These are phyloP conservation scores for Lepidium sativum DNA, from an alignment of 345 rosid genomes.

Conservation along the genomic window DNA sequence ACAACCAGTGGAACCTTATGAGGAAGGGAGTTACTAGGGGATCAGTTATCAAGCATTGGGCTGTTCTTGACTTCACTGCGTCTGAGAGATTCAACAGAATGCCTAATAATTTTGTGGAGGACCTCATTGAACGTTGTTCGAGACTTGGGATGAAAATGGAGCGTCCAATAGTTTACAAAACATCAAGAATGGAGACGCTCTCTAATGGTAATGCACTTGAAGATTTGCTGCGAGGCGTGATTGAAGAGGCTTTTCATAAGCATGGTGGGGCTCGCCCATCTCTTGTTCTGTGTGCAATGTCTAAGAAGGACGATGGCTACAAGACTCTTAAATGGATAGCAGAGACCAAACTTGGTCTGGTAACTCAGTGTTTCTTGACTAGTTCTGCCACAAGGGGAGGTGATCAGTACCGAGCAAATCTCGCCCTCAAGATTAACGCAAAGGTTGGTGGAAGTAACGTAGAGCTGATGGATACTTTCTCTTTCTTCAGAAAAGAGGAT, in stretches of 20 bases:
- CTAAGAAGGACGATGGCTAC: conserved; percentile 53
- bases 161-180: conserved; percentile 26
- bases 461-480: conserved; percentile 52
- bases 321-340: conserved; percentile 76
- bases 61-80: conserved; percentile 56
- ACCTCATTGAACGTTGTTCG: conserved; percentile 37
- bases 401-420: conserved; percentile 69
- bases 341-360: conserved; percentile 68
- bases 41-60: conserved; percentile 57
- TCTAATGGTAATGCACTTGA: conserved; percentile 29
- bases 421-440: conserved; percentile 82
- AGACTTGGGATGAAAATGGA: conserved; percentile 55
- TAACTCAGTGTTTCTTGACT: conserved; percentile 80
- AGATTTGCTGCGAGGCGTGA: conserved; percentile 35
- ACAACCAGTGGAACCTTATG: conserved; percentile 73
- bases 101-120: conserved; percentile 25
- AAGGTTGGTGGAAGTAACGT: conserved; percentile 94
- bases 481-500: conserved; percentile 33
- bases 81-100: conserved; percentile 25
- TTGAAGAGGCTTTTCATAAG: conserved; percentile 18
- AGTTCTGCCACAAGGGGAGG: conserved; percentile 26
- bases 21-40: conserved; percentile 53
- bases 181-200: conserved; percentile 38
- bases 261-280: conserved; percentile 33
- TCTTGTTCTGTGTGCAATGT: conserved; percentile 70